These are phyloP conservation scores for Bonia amplexicaulis DNA, from an alignment of 176 grass and related monocot species.

Conservation along the genomic window DNA sequence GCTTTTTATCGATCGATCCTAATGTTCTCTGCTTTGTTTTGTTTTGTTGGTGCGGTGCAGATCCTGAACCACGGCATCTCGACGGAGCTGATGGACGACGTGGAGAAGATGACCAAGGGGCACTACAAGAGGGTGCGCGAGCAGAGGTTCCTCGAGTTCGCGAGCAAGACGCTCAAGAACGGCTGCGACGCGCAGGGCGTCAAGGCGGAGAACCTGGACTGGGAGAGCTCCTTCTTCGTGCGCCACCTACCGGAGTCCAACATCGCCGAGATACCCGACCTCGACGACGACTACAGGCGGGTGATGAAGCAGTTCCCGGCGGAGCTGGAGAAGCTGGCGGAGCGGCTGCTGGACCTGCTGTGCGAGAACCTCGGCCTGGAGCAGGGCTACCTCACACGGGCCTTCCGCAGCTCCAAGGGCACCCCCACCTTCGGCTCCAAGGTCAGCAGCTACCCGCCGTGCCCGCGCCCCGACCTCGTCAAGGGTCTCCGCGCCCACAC, in stretches of 20 bases:
- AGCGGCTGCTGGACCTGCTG: slow-evolving; percentile 53
- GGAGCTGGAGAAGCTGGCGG: slow-evolving; percentile 56
- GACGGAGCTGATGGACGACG: slow-evolving; percentile 75
- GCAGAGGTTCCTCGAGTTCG: slow-evolving; percentile 79
- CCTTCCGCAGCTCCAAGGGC: slow-evolving; percentile 41
- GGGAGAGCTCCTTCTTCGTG: slow-evolving; percentile 74
- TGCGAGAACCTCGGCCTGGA: slow-evolving; percentile 75
- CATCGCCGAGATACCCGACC: slow-evolving; percentile 35
- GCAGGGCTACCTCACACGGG: slow-evolving; percentile 47
- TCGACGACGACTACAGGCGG: slow-evolving; percentile 46
- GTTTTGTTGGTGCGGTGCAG: not conserved
- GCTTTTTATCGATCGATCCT: not conserved
- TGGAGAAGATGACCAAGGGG: slow-evolving; percentile 78
- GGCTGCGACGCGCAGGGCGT: not conserved
- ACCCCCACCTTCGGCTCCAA: slow-evolving; percentile 75
- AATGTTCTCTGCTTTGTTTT: not conserved
- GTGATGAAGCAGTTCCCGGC: slow-evolving; percentile 44
- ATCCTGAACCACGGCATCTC: slow-evolving; percentile 76
- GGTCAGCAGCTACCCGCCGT: slow-evolving; percentile 87
- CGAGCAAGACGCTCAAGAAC: slow-evolving; percentile 38
- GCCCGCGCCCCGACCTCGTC: slow-evolving; percentile 72
- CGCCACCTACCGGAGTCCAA: slow-evolving; percentile 59
- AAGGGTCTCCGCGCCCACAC: slow-evolving; percentile 83
- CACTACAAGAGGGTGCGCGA: slow-evolving; percentile 67
- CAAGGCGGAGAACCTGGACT: slow-evolving; percentile 55